A percentile compares a stretch with the other conserved stretches of the same genome.
phyloP scores from a whole-genome alignment of 805 yeast species.

The Metschnikowia corniflorae region DNA sequence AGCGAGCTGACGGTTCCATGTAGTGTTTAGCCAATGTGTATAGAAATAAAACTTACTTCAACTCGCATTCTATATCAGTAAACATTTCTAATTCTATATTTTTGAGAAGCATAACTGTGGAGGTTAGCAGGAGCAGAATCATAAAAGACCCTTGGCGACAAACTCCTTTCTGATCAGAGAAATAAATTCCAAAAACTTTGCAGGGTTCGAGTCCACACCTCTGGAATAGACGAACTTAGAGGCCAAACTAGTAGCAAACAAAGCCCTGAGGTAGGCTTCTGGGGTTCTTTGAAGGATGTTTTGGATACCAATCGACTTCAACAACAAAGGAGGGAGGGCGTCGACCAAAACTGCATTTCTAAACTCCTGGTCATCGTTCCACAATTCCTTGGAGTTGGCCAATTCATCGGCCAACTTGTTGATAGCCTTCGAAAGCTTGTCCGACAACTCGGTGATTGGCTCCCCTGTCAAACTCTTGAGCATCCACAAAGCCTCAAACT shows the following conservation, averaged over 20 bases:
- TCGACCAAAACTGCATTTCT: conserved; percentile 72
- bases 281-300: conserved; percentile 76
- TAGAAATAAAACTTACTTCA: no score
- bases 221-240: conserved; percentile 79
- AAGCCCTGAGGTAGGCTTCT: conserved; percentile 78
- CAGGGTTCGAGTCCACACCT: conserved; percentile 80
- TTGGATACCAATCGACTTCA: conserved; percentile 64
- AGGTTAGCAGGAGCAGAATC: conserved; percentile 3
- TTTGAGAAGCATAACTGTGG: neutral
- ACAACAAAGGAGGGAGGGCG: conserved; percentile 73
- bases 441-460: conserved; percentile 70
- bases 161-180: conserved; percentile 52
- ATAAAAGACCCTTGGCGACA: conserved; percentile 29
- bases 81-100: neutral
- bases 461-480: conserved; percentile 62
- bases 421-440: conserved; percentile 75
- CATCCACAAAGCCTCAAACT: conserved; percentile 84
- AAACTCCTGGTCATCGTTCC: conserved; percentile 76
- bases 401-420: conserved; percentile 84
- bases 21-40: neutral
- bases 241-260: conserved; percentile 82
- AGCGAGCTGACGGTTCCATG: neutral
- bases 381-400: conserved; percentile 72
- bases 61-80: no score
- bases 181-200: conserved; percentile 67